Evolutionary conservation across 768 basidiomycete species (phyloP), one percentile per base, ranked within the genome.

Genomic region (Tephrocybe sp.): DNA sequence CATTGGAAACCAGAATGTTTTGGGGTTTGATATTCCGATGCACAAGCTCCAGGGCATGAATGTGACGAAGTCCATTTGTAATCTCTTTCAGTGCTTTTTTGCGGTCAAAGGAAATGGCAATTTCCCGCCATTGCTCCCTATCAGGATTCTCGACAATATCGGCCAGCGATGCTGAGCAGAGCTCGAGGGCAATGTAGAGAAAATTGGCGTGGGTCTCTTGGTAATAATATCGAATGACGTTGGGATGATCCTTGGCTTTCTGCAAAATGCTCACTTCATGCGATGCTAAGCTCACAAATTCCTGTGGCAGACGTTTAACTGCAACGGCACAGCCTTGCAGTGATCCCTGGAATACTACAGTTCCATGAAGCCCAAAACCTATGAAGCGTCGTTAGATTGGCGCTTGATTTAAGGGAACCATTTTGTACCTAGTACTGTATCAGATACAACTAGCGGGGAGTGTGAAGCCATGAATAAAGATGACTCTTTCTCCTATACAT

Each of bases 1-100:
- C 80, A 12, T 72, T 73, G 11, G 92, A 91, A 11, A 98, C 78
- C 11, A 99, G 80, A 49, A 99, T 98, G 63, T 99, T 99, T 67
- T 95, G 96, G 4, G 96, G 96, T 63, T 99, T 99, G 69, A 98
- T 97, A 66, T 98, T 96, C 26, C 96, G 83, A 71, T 98, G 96
- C 16, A 98, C 84, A 52, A 98, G 88, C 69, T 96, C 97, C 61
- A 98, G 81, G 7, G 82, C 87, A 65, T 98, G 95, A 9, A 99
- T 74, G 68, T 98, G 94, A 47, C 85, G 78, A 55, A 99, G 68
- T 13, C 97, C 97, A 30, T 84, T 80, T 7, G 94, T 83, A 45
- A 98, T 87, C 68, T 98, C 92, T 42, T 75, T 78, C 52, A 98
- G 69, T 0, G 94, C 95, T 50, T 84, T 85, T 67, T 97, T 94